These are phyloP conservation scores for Irpex sp. DNA, from an alignment of 1,284 basidiomycete genomes.

Conservation along the genomic window DNA sequence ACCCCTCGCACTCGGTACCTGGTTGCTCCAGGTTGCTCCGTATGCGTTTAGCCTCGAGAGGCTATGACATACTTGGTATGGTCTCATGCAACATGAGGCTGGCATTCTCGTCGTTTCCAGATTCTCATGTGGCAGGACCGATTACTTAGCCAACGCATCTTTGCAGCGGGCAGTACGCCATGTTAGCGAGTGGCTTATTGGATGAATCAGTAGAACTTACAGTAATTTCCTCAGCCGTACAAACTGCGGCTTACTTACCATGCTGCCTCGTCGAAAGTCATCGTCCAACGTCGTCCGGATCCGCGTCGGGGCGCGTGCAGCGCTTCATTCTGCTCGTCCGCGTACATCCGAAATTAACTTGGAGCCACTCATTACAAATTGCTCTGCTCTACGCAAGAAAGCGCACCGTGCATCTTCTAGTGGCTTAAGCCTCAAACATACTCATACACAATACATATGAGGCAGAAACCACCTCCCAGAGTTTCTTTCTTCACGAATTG, in stretches of 20 bases:
- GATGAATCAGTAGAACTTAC: too few relatives aligned
- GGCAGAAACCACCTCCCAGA: too few relatives aligned
- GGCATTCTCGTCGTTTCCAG: not conserved
- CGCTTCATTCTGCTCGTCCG: not conserved
- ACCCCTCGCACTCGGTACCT: not conserved
- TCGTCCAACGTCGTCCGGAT: not conserved
- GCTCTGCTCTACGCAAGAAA: not conserved
- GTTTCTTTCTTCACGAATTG: too few relatives aligned
- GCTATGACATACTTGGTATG: not conserved
- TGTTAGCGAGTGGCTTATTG: too few relatives aligned
- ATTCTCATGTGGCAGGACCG: too few relatives aligned
- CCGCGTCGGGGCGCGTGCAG: not conserved
- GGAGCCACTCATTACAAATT: not conserved
- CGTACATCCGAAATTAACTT: not conserved
- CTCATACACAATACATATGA: not conserved
- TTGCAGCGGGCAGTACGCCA: too few relatives aligned
- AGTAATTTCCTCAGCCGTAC: not conserved
- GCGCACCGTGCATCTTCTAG: not conserved
- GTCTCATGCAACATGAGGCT: not conserved
- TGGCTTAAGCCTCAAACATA: not conserved
- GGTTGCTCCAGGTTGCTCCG: not conserved
- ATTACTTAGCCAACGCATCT: too few relatives aligned
- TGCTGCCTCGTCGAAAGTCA: not conserved
- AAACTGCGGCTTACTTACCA: not conserved
- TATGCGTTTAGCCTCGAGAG: not conserved